A percentile compares a stretch with the other conserved stretches of the same genome.
phyloP scores from a whole-genome alignment of 345 rosid species.

The Populus pruinosa region DNA sequence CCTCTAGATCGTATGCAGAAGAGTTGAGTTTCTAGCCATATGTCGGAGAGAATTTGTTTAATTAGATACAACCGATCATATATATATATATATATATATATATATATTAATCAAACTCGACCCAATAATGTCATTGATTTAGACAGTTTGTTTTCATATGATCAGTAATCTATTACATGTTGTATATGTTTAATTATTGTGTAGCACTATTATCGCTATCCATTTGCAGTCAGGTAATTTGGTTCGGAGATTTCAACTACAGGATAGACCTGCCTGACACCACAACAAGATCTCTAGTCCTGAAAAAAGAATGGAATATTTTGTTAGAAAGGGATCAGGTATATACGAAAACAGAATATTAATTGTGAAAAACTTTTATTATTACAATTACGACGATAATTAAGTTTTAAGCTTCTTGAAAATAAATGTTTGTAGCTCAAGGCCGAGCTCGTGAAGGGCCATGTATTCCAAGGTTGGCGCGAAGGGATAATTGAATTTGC shows the following conservation, averaged over 20 bases:
- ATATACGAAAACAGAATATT: neutral
- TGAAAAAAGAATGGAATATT: conserved; percentile 69
- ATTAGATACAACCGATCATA: neutral
- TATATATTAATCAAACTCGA: too few species aligned
- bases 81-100: too few species aligned
- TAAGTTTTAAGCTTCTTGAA: neutral
- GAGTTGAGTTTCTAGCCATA: neutral
- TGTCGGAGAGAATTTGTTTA: neutral
- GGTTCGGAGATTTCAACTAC: conserved; percentile 99
- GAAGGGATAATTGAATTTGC: conserved; percentile 82
- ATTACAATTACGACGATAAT: too few species aligned
- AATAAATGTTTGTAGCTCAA: conserved; percentile 45
- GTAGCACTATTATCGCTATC: neutral
- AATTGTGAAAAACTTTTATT: neutral
- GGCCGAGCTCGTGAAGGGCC: conserved; percentile 68
- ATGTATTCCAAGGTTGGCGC: conserved; percentile 83
- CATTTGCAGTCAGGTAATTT: conserved; percentile 59
- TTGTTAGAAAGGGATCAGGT: conserved; percentile 90
- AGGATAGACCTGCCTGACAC: conserved; percentile 51
- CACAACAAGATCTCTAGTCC: conserved; percentile 49
- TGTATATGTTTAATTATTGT: neutral
- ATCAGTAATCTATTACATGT: neutral
- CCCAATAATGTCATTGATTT: neutral
- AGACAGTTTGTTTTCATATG: neutral
- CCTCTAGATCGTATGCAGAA: neutral